Base-by-base conservation (phyloP, 1,284 basidiomycete genomes). In the Microbotryomycetes sp. region DNA sequence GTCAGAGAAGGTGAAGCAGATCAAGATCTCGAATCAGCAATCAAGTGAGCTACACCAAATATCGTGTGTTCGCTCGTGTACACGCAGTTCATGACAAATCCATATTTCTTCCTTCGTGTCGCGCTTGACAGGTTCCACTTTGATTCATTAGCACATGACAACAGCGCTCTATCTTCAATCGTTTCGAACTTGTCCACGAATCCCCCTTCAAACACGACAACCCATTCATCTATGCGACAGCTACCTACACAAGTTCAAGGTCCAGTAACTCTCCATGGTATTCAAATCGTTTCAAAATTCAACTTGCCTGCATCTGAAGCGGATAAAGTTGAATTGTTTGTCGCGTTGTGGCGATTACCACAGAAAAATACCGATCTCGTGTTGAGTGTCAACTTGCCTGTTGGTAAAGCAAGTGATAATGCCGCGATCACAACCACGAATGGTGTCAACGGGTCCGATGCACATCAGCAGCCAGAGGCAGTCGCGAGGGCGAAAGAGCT, bases 131-230 rank as follows among this genome's bases (percentile, higher is more conserved):
- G 94, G 76, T 93, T 86, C 74, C 94, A 97, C 78, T 98, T 97
- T 70, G 81, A 85, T 63, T 87, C 92, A 0, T 77, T 97, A 47
- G 94, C 92, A 14, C 85, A 97, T 73, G 94, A 98, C 78, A 97
- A 97, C 74, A 80, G 82, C 29, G 89, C 94, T 1, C 72, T 77
- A 50, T 78, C 79, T 14, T 76, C 80, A 14, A 73, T 75, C 9
- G 79, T 89, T 22, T 67, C 79, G 28, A 74, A 76, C 28, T 75
- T 86, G 57, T 74, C 72, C 64, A 52, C 59, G 72, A 29, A 47
- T 63, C 56, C 36, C 12, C 19, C 36, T 12, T 9, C 9, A 9
- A 19, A 42, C 36, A 9, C 9, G 36, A 19, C 36, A 42, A 42
- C 36, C 36, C 12, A n/a, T n/a, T n/a, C n/a, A n/a, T 66, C 54